Conservation (phyloP, 768 basidiomycete genomes). For the Dentipellis fragilis region DNA sequence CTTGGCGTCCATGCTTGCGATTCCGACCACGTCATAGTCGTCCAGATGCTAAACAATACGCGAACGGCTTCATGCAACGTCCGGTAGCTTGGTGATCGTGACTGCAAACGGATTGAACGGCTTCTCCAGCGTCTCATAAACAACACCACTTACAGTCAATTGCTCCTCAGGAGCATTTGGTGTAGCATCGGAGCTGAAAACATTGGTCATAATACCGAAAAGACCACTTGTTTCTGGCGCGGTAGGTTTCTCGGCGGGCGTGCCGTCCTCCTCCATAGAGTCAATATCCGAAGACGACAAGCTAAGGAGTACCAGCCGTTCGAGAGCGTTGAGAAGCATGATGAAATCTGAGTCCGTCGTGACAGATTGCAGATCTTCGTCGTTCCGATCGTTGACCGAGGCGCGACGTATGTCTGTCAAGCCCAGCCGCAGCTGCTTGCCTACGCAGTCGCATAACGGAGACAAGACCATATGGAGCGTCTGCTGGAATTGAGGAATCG, state of each 20-base stretch:
- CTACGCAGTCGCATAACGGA: conserved; percentile 73
- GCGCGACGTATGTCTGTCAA: conserved; percentile 38
- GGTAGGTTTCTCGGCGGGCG: conserved; percentile 38
- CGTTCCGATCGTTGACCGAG: conserved; percentile 17
- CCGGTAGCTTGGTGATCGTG: conserved; percentile 64
- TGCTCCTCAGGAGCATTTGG: conserved; percentile 41
- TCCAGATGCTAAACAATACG: conserved; percentile 73
- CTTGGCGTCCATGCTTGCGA: conserved; percentile 38
- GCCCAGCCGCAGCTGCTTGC: conserved; percentile 51
- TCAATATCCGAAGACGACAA: conserved; percentile 43
- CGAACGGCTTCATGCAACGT: conserved; percentile 75
- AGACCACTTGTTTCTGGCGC: conserved; percentile 51
- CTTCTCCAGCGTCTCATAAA: background rate
- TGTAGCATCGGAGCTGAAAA: conserved; percentile 69
- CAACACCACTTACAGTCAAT: conserved; percentile 36
- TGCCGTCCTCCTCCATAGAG: conserved; percentile 47
- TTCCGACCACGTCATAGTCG: conserved; percentile 40
- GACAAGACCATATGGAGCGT: conserved; percentile 54
- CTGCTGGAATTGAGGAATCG: conserved; percentile 76
- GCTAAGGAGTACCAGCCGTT: conserved; percentile 70
- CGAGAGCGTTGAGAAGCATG: conserved; percentile 77
- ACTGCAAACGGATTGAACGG: conserved; percentile 26
- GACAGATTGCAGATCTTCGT: conserved; percentile 34
- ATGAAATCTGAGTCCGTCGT: conserved; percentile 76
- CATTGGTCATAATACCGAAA: conserved; percentile 84